Evolutionary conservation across 148 eudicot species (phyloP), one percentile per base, ranked within the genome.

Genomic region (Cornus florida): DNA sequence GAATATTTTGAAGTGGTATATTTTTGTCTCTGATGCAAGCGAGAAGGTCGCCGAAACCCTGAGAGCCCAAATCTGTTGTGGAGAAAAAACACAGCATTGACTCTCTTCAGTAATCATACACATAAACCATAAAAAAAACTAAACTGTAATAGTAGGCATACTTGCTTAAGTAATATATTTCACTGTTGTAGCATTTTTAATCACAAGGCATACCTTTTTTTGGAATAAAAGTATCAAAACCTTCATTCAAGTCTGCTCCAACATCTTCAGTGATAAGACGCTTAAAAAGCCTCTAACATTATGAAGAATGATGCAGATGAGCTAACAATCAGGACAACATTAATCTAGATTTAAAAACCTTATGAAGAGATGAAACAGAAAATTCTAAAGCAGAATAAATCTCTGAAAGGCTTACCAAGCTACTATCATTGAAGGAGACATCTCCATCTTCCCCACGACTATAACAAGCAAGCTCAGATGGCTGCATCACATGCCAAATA

Each of bases 401-500:
- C 17, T 67, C 20, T 10, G 62, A 35, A 82, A 73, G 56, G 77
- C 97, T 94, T 81, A 97, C 99, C 95, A 96, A 86, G 85, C 84
- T 90, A 73, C 97, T 88, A 80, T 96, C 99, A 71, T 96, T 93
- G 82, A 96, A 96, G 91, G 38, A 91, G 81, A 96, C 99, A 33
- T 90, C 97, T 62, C 99, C 99, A 75, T 91, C 93, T 85, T 93
- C 97, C 59, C 82, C 92, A 75, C 99, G 98, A 85, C 99, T 96
- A 83, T 84, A 94, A 91, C 98, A 94, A 83, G 94, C 99, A 83
- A 92, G 89, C 76, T 96, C 99, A 72, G 87, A 86, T 77, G 99
- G 99, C 99, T 96, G 77, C 82, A 91, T 85, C 82, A 85, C 71
- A 87, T 82, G 73, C 65, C 83, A 86, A 82, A 62, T 79, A 73